A percentile compares a stretch with the other conserved stretches of the same genome.
Evolutionary conservation across 2,329 filamentous ascomycete species (phyloP).

Genomic region (Fusarium praegraminearum): DNA sequence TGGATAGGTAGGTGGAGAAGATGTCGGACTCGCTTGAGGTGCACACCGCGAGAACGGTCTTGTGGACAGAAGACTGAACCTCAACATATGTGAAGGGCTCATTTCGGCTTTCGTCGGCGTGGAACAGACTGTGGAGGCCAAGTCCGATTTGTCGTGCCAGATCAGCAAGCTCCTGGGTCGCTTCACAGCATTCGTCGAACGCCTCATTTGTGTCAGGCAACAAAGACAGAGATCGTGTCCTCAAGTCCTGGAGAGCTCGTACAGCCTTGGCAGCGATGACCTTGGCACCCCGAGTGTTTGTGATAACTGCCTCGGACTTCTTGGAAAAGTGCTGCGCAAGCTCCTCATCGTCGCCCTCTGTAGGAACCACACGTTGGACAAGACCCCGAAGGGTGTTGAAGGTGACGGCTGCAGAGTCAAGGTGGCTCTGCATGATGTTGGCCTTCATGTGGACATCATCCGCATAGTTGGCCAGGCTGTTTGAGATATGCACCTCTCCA

Average conservation of each 20-base stretch:
- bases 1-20: slow-evolving; percentile 75
- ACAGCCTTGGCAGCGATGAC: slow-evolving; percentile 84
- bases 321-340: slow-evolving; percentile 74
- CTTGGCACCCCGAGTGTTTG: slow-evolving; percentile 84
- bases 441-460: slow-evolving; percentile 84
- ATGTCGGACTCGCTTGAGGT: slow-evolving; percentile 73
- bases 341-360: slow-evolving; percentile 68
- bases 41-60: slow-evolving; percentile 62
- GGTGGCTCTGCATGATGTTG: slow-evolving; percentile 80
- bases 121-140: slow-evolving; percentile 73
- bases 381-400: slow-evolving; percentile 73
- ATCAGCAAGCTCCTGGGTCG: slow-evolving; percentile 73
- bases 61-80: slow-evolving; percentile 71
- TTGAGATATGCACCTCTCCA: slow-evolving; percentile 80
- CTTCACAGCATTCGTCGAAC: slow-evolving; percentile 77
- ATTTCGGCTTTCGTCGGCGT: slow-evolving; percentile 75
- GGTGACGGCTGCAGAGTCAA: slow-evolving; percentile 80
- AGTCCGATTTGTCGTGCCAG: slow-evolving; percentile 76
- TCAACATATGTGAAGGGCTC: slow-evolving; percentile 76
- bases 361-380: slow-evolving; percentile 73
- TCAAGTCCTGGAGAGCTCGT: slow-evolving; percentile 81
- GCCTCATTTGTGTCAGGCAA: slow-evolving; percentile 73
- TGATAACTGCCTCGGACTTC: slow-evolving; percentile 77
- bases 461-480: slow-evolving; percentile 77
- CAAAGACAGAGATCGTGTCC: slow-evolving; percentile 79